Base-by-base conservation (phyloP, 148 eudicot species). In the Vaccinium corymbosum region DNA sequence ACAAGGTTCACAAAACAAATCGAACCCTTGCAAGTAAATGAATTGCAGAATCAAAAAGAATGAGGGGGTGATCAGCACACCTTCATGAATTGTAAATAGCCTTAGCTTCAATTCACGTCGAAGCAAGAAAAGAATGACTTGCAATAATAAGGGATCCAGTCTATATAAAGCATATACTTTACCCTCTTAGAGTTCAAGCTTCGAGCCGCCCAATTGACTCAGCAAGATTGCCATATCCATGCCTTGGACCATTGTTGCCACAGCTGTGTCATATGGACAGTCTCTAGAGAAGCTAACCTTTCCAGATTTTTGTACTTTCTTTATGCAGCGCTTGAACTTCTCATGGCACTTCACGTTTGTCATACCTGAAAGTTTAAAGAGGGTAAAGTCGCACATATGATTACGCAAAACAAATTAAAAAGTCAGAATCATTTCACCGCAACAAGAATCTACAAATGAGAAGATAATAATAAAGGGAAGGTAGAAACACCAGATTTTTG, bases 161-260 rank as follows among this genome's bases (percentile, higher is more conserved):
- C 51, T 22, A 74, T 32, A 59, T 5, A 46, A 48, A 11, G 62
- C 35, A 16, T 83, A 79, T 79, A 3, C 48, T 11, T 79, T 66
- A 81, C 32, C 79, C 57, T 52, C 46, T 87, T 88, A 94, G 80
- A 96, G 98, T 87, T 96, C 99, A 61, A 86, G 73, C 87, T 88
- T 92, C 3, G 90, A 80, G 81, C 88, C 85, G 77, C 94, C 94
- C 0, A 93, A 66, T 87, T 94, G 97, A 76, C 99, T 97, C 82
- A 94, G 88, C 86, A 96, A 25, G 82, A 97, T 97, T 49, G 99
- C 98, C 95, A 97, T 86, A 86, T 94, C 98, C 99, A 94, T 97
- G 17, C 99, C 99, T 87, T 97, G 98, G 10, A 88, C 91, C 99
- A 97, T 97, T 66, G 97, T 94, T 27, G 98, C 95, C 64, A 92